These are phyloP conservation scores for Candida manassasensis DNA, from an alignment of 805 yeast genomes.

Conservation along the genomic window DNA sequence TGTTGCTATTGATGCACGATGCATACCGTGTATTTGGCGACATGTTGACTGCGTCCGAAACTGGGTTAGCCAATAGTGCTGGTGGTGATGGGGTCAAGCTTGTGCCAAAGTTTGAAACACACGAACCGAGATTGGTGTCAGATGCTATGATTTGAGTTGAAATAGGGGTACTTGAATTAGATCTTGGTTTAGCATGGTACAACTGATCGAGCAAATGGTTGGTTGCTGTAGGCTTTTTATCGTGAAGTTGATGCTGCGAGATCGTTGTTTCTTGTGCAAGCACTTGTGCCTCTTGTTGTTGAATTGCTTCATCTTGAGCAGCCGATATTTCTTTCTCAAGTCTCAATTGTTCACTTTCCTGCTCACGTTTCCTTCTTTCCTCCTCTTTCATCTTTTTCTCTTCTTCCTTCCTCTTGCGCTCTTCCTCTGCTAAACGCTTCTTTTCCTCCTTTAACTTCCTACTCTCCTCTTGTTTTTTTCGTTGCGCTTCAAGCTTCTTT, in stretches of 20 bases:
- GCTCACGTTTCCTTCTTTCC: slow-evolving; percentile 13
- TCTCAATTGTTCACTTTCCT: slow-evolving; percentile 10
- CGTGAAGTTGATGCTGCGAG: not conserved
- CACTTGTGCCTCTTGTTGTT: not conserved
- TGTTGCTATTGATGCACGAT: not conserved
- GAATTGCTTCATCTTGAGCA: not conserved
- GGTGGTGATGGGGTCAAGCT: not conserved
- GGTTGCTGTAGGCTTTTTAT: slow-evolving; percentile 4
- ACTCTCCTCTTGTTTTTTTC: slow-evolving; percentile 25
- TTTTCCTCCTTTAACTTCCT: slow-evolving; percentile 21
- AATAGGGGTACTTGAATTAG: slow-evolving; percentile 7
- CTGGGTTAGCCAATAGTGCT: slow-evolving; percentile 3
- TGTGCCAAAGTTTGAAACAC: not conserved
- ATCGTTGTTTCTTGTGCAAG: not conserved
- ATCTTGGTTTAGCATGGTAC: slow-evolving; percentile 29
- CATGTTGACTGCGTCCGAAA: slow-evolving; percentile 5
- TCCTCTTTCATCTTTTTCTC: slow-evolving; percentile 18
- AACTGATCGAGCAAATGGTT: slow-evolving; percentile 30
- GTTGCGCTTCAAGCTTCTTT: slow-evolving; percentile 26
- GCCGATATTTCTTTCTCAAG: slow-evolving; percentile 5
- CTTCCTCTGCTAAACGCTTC: slow-evolving; percentile 21
- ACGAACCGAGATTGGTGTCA: not conserved
- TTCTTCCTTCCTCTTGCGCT: slow-evolving; percentile 19
- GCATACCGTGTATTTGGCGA: slow-evolving; percentile 2
- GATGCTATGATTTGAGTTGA: not conserved